Conservation (phyloP, 2,329 filamentous ascomycete genomes). For the Zasmidium citrigriseum region DNA sequence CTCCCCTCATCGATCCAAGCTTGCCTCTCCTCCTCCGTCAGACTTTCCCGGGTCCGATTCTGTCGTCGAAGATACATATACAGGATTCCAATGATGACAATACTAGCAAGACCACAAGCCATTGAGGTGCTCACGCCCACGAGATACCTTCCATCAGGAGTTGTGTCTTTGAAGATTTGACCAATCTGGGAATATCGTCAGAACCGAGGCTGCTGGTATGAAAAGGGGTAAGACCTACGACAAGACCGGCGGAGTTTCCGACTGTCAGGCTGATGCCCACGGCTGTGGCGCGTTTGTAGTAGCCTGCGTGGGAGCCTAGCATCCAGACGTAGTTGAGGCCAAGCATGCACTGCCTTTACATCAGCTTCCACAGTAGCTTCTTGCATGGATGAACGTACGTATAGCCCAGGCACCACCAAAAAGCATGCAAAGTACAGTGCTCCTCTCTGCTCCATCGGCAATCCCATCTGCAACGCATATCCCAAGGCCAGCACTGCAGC, state of each 20-base stretch:
- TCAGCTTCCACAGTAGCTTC: not conserved
- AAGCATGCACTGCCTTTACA: not conserved
- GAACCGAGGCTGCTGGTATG: not conserved
- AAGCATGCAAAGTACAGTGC: not conserved
- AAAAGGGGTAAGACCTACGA: not conserved
- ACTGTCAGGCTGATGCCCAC: constrained; percentile 12
- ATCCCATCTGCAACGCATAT: not conserved
- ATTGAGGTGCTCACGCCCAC: not conserved
- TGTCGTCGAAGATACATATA: not conserved
- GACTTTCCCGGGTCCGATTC: not conserved
- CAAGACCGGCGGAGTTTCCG: constrained; percentile 8
- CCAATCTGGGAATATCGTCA: not conserved
- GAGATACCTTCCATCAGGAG: not conserved
- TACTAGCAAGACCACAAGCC: not conserved
- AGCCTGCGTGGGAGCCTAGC: constrained; percentile 16
- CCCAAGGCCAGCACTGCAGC: not conserved
- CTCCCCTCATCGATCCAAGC: not conserved
- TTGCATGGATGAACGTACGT: not conserved
- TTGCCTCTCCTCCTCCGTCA: not conserved
- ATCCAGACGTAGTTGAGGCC: not conserved
- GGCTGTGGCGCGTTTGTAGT: constrained; percentile 34
- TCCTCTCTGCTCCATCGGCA: not conserved
- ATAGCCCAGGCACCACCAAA: not conserved
- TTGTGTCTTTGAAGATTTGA: not conserved
- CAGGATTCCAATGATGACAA: not conserved